Conservation (phyloP, 495 filamentous ascomycete genomes). For the Tuber umbilicatum region DNA sequence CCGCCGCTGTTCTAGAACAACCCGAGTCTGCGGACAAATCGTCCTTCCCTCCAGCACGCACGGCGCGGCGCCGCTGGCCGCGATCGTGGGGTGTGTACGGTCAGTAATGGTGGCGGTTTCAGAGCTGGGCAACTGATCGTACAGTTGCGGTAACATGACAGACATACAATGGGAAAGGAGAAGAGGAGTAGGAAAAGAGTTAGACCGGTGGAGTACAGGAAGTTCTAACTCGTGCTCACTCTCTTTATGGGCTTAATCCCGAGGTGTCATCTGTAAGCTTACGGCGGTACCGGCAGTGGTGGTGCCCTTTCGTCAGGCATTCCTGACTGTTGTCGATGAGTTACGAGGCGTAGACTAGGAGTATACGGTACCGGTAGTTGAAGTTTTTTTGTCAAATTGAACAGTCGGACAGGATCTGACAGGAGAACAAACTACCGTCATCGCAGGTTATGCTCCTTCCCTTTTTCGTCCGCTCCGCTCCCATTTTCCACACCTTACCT, state of each 20-base stretch:
- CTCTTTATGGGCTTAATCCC: not conserved
- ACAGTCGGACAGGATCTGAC: not conserved
- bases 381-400: not conserved
- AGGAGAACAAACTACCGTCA: not conserved
- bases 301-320: not conserved
- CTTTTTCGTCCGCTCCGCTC: not conserved
- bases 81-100: not conserved
- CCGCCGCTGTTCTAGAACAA: not conserved
- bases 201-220: not conserved
- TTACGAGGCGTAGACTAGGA: not conserved
- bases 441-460: not conserved
- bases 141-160: not conserved
- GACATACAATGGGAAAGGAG: not conserved
- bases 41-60: not conserved
- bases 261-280: conserved; percentile 1
- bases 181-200: not conserved
- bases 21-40: not conserved
- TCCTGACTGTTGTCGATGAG: not conserved
- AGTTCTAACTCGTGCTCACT: not conserved
- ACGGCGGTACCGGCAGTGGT: not conserved
- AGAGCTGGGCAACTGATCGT: not conserved
- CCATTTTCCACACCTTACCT: not conserved
- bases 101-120: not conserved
- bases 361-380: not conserved
- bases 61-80: not conserved